Evolutionary conservation across 371 early-diverging fungal species (phyloP), one percentile per base, ranked within the genome.

Genomic region (Rhizomucor miehei): DNA sequence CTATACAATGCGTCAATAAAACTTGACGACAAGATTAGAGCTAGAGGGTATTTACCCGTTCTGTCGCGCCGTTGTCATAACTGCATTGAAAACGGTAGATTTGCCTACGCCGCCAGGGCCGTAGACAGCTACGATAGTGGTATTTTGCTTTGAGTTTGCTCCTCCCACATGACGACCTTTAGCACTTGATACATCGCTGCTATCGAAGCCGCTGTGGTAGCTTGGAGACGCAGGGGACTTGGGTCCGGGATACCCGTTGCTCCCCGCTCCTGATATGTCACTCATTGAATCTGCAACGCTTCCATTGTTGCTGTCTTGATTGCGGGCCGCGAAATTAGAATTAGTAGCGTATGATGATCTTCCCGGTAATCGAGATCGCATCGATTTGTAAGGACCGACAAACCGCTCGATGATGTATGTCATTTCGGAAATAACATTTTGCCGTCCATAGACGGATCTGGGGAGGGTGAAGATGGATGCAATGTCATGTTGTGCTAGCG

Each of bases 41-140:
- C 17, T 4, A 39, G 35, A 19, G n/a, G 25, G 9, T 13, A 19
- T 47, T 60, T 65, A 70, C 71, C 71, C 73, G 50, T 66, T 64
- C 51, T 73, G 67, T 48, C 76, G 55, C 13, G 76, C 73, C 2
- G 66, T 63, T 23, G 54, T 57, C 43, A 66, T 67, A 8, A 76
- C 69, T 4, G 67, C 66, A 49, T 62, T 65, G 29, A 73, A 63
- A 21, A 75, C 25, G 8, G 75, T 69, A 0, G 75, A 75, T 57
- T 75, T 75, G 34, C 77, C 77, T 19, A 65, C 66, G 38, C 77
- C 77, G 45, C 71, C 73, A 36, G 77, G 71, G 0, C 77, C 77
- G 43, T 63, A 60, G 3, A 73, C 38, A 20, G 60, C 58, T 13
- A 73, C 53, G n/a, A 76, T 63, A 11, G 62, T 62, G 1, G 71